Conservation (phyloP, 1,139 yeast genomes). For the Yamadazyma mexicana region DNA sequence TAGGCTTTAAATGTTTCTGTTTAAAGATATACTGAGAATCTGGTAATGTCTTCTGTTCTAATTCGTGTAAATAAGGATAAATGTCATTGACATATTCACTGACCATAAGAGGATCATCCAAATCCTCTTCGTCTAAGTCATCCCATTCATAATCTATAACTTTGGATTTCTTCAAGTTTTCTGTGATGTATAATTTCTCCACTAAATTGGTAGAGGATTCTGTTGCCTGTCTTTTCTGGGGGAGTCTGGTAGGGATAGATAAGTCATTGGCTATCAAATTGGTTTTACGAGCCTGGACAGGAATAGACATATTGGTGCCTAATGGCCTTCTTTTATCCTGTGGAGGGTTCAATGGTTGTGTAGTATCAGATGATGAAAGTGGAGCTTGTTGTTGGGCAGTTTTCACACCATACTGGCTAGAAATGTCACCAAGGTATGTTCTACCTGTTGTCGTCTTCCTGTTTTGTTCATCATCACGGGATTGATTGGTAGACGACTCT, state of each 20-base stretch:
- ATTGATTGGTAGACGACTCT: slow-evolving; percentile 7
- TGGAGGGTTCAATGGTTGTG: neutral
- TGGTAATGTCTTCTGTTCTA: slow-evolving; percentile 78
- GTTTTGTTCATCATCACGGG: slow-evolving; percentile 2
- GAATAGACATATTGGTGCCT: slow-evolving; percentile 36
- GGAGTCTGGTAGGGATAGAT: slow-evolving; percentile 43
- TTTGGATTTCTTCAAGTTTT: slow-evolving; percentile 32
- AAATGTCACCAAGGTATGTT: slow-evolving; percentile 41
- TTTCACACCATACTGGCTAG: slow-evolving; percentile 35
- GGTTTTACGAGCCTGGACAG: slow-evolving; percentile 17
- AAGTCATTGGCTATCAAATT: slow-evolving; percentile 14
- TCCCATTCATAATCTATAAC: slow-evolving; percentile 70
- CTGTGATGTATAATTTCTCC: slow-evolving; percentile 37
- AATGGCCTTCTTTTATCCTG: slow-evolving; percentile 24
- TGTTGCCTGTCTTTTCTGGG: slow-evolving; percentile 58
- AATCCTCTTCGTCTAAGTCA: slow-evolving; percentile 88
- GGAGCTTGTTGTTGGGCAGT: slow-evolving; percentile 5
- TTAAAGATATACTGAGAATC: slow-evolving; percentile 69
- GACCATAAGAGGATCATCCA: slow-evolving; percentile 92
- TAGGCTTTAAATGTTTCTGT: slow-evolving; percentile 78
- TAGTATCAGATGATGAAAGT: neutral
- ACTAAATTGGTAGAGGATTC: slow-evolving; percentile 52
- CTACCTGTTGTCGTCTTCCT: slow-evolving; percentile 17
- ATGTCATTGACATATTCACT: slow-evolving; percentile 90
- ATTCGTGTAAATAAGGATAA: slow-evolving; percentile 72